Evolutionary conservation across 352 stramenopile genomes (phyloP), one percentile per base, ranked within the genome.

Genomic region (Globisporangium nodosum): DNA sequence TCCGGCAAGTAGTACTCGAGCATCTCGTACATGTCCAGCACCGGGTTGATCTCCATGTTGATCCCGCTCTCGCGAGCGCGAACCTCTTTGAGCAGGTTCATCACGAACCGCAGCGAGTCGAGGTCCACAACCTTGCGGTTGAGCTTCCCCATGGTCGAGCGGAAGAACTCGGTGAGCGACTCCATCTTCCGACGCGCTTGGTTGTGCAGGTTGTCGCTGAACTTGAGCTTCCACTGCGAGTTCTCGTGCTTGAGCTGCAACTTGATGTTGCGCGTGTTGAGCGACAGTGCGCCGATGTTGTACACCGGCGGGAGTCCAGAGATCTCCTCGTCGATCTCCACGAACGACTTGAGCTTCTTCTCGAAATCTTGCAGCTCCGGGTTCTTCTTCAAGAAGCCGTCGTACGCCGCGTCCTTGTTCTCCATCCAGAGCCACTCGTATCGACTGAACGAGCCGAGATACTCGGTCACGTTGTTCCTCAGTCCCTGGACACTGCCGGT

Each of bases 21-120:
- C 92, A 99, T 98, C 55, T 94, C 89, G 78, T 99, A 99, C 97
- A 99, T 99, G 52, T 98, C 96, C 52, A 99, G 83, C 46, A 99
- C 96, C 3, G 97, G 96, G 48, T 96, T 95, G 61, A 99, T 98
- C 68, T 99, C 96, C 87, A 98, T 98, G 50, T 98, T 97, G 70
- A 99, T 99, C 6, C 89, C 94, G 51, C 92, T 98, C 61, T 99
- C 97, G 27, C 96, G 86, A 20, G 96, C 90, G n/a, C 96, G 91
- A 16, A 99, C 93, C 74, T 99, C 96, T 60, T 97, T 96, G 1
- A 99, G 79, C 40, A 99, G 60, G 62, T 97, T 93, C 97, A 99
- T 99, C 49, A 99, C 97, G 59, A 98, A 98, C 0, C 94, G 81
- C 9, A 99, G 78, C 33, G 92, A 97, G 66, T 99, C 95, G 20